These are phyloP conservation scores for Xylaria arbuscula DNA, from an alignment of 2,329 filamentous ascomycete genomes.

Conservation along the genomic window DNA sequence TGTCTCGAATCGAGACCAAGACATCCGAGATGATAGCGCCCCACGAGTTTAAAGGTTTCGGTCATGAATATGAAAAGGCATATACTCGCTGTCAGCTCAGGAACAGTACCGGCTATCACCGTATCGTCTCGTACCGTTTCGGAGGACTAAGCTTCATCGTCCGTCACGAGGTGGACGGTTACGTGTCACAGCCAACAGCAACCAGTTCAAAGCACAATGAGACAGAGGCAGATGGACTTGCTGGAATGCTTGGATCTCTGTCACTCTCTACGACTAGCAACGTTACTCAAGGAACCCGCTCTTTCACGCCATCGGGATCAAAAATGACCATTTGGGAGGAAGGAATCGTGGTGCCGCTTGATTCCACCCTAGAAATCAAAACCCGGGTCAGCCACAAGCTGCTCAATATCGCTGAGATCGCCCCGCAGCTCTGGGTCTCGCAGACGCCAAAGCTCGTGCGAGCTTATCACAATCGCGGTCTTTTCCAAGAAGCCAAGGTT, in stretches of 20 bases:
- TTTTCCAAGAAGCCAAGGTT: conserved; percentile 51
- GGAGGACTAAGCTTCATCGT: conserved; percentile 55
- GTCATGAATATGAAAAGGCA: conserved; percentile 58
- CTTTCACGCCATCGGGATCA: conserved; percentile 25
- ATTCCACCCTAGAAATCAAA: conserved; percentile 54
- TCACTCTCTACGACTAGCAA: neutral
- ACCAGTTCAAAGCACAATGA: neutral
- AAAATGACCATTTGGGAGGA: conserved; percentile 18
- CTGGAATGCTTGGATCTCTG: conserved; percentile 6
- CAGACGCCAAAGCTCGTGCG: conserved; percentile 61
- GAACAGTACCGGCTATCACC: conserved; percentile 58
- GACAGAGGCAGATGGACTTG: conserved; percentile 3
- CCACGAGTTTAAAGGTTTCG: conserved; percentile 55
- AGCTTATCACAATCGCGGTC: conserved; percentile 55
- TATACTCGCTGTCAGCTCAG: conserved; percentile 53
- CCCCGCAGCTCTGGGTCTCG: conserved; percentile 58
- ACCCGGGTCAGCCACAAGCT: conserved; percentile 52
- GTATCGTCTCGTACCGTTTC: conserved; percentile 59
- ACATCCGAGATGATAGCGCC: conserved; percentile 48
- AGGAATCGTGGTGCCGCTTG: conserved; percentile 46
- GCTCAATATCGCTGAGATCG: conserved; percentile 52
- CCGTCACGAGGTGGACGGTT: conserved; percentile 58
- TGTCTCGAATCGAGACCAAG: conserved; percentile 51
- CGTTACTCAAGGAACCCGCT: neutral
- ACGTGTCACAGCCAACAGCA: conserved; percentile 41